Base-by-base conservation (phyloP, 1,284 basidiomycete genomes). In the Rhodotorula sp. region DNA sequence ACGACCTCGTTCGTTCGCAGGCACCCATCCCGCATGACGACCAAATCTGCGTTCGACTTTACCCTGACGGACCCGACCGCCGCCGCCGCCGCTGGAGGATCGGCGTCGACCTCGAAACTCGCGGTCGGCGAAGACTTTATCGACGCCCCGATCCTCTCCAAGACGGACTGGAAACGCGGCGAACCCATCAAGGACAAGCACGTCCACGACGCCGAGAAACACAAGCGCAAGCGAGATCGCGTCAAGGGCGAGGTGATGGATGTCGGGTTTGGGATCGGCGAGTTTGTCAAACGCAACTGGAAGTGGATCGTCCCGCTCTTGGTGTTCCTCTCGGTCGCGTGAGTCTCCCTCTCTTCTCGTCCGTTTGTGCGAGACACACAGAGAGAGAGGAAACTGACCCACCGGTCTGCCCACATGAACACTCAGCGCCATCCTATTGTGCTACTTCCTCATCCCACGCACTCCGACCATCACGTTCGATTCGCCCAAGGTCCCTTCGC, bases 391-490 rank as follows among this genome's bases (percentile, higher is more conserved):
- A 10, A 5, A 20, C 31, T 58, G 56, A 62, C n/a, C 2, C 6
- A 4, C 18, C 5, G 7, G 4, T 5, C 34, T 14, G 4, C n/a
- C n/a, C 23, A 5, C 15, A 29, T 15, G 10, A 1, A 14, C 39
- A 14, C 46, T 0, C 65, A 71, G 70, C 54, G 47, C 56, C 21
- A 66, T 72, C 67, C 26, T 72, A 14, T 47, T 65, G 31, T 60
- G 67, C 63, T 72, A 69, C 61, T 72, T 72, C 57, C 61, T 65
- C 34, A 59, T 72, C 26, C 70, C 70, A 1, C 67, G 70, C 46
- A 61, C 64, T 7, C 70, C 70, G 10, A 63, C 64, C n/a, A 49
- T 72, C 67, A 64, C 64, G 16, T 72, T 72, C 67, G 62, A 58
- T 47, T 62, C 67, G 43, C 31, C 56, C 23, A 66, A 68, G 23